phyloP scores from a whole-genome alignment of 2,329 filamentous ascomycete genomes.

The Ophiostoma fasciatum region DNA sequence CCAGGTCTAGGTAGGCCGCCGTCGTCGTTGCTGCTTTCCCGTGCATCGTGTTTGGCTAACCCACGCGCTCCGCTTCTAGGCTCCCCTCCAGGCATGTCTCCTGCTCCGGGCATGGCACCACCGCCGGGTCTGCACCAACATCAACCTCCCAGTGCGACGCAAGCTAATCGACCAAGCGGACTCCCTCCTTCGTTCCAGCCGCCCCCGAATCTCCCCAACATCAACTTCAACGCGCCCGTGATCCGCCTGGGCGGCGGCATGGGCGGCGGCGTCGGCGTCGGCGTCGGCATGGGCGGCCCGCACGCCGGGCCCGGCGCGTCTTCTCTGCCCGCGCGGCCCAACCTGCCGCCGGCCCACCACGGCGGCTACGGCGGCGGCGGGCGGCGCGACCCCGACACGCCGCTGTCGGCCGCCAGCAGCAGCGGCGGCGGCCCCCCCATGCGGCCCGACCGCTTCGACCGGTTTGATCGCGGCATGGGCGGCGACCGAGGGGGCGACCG shows the following conservation, averaged over 20 bases:
- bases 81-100: constrained; percentile 65
- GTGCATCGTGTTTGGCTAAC: not conserved
- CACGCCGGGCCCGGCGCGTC: constrained; percentile 8
- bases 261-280: not conserved
- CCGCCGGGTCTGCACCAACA: constrained; percentile 66
- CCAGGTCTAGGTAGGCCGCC: constrained; percentile 63
- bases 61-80: constrained; percentile 27
- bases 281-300: not conserved
- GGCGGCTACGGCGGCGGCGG: constrained; percentile 28
- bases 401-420: constrained; percentile 21
- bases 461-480: constrained; percentile 21
- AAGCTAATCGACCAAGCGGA: constrained; percentile 65
- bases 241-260: constrained; percentile 77
- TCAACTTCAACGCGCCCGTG: constrained; percentile 95
- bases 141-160: constrained; percentile 50
- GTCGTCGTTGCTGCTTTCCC: too few species aligned
- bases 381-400: constrained; percentile 30
- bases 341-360: constrained; percentile 41
- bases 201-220: constrained; percentile 84
- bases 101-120: constrained; percentile 65
- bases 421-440: constrained; percentile 3
- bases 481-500: not conserved
- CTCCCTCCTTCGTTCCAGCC: constrained; percentile 77
- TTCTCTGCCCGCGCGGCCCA: constrained; percentile 10
- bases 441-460: constrained; percentile 9